Base-by-base conservation (phyloP, 768 basidiomycete genomes). In the Podaxis sp. region DNA sequence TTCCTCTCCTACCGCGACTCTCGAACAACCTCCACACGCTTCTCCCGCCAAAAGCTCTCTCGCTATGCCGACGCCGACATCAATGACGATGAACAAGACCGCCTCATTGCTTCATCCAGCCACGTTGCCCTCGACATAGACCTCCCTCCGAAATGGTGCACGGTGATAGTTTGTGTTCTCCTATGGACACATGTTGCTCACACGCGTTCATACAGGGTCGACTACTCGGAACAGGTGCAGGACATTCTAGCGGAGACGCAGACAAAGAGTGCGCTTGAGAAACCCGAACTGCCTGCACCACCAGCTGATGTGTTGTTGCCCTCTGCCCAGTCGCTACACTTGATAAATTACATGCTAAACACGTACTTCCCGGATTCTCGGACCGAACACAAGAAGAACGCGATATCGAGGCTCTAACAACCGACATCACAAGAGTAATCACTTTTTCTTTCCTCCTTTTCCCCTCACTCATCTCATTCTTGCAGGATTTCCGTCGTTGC, bases 311-410 rank as follows among this genome's bases (percentile, higher is more conserved):
- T 62, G 66, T 67, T 65, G 61, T 65, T 63, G 55, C 59, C 56
- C 40, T 66, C 59, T 67, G 52, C 60, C 67, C 74, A 99, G 97
- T 99, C 71, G 75, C 81, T n/a, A 77, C 85, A 6, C 87, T 99
- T 44, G 97, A 99, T 75, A 97, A 92, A 74, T 86, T 99, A 4
- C 96, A 99, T 68, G 93, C 96, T 67, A 97, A 93, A 73, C 96
- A 97, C 74, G 90, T 90, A 62, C 84, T 99, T 5, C 97, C 97
- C 67, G 96, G 96, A 0, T 99, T 99, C 74, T 85, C 94, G 72
- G 97, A 99, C 84, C 90, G 97, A 57, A 81, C 91, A 2, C 87
- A 88, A 3, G 96, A 99, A 77, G 96, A 99, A 77, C 84, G 87
- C 64, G 96, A 99, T 73, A 99, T 99, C 64, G 92, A 97, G 71